Evolutionary conservation across 306 rosid species (phyloP), one percentile per base, ranked within the genome.

Genomic region (Luffa acutangula): DNA sequence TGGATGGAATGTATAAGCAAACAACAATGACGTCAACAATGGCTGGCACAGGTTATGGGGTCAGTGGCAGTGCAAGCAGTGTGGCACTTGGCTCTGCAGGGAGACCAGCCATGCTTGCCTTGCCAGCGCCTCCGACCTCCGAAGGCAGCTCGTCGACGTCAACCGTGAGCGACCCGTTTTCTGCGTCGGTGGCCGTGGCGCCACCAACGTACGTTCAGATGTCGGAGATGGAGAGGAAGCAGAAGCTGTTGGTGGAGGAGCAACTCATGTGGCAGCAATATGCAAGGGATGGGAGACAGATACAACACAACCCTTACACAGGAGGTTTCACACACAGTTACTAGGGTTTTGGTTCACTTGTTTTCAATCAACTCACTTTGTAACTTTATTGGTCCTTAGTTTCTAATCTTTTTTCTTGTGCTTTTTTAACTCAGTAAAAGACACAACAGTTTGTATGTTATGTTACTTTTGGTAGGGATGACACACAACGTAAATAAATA

Each of bases 171-270:
- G 99, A 96, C 76, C 99, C 99, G 0, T 96, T 96, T 69, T 89
- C 98, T 0, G 97, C 99, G 0, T 96, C 99, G 9, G 21, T 90
- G 70, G 75, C 81, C 0, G 90, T 96, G 76, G 93, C 98, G 2
- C 94, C 99, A 1, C 98, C 98, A 0, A 6, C 97, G 0, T 96
- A 90, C 13, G 96, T 96, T 83, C 99, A 96, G 85, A 96, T 96
- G 94, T 88, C 99, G 36, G 99, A 96, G 80, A 83, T 96, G 90
- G 97, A 96, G 88, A 91, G 83, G 86, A 96, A 96, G 79, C 98
- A 96, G 85, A 90, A 82, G 84, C 36, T 96, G 64, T 78, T 96
- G 75, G 46, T 87, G 85, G 92, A 91, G 77, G 99, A 96, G 80
- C 97, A 96, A 45, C 7, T 86, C 12, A 69, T 93, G 89, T 96